A percentile compares a stretch with the other conserved stretches of the same genome.
These are phyloP conservation scores for Benincasa hispida DNA, from an alignment of 306 rosid species.

Conservation along the genomic window DNA sequence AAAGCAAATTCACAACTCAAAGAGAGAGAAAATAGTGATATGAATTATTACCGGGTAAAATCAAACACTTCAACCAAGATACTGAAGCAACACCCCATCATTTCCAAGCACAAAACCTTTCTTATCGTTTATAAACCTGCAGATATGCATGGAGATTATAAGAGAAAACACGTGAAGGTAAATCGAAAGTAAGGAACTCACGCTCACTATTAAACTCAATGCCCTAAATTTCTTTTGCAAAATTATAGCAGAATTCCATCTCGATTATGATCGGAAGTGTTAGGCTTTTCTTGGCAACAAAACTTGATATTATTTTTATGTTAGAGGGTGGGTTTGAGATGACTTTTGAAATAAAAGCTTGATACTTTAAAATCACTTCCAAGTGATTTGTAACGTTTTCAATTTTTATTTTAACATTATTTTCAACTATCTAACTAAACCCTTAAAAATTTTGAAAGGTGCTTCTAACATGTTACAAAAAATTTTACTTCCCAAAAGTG, in stretches of 20 bases:
- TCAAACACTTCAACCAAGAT: constrained; percentile 55
- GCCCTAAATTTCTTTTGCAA: neutral
- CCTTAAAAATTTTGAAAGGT: neutral
- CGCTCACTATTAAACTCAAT: neutral
- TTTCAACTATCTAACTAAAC: neutral
- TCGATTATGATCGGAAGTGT: neutral
- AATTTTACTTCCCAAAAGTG: neutral
- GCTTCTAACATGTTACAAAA: neutral
- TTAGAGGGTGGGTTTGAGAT: neutral
- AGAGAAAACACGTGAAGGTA: neutral
- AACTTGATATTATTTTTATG: neutral
- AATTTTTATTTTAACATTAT: neutral
- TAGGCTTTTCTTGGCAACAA: constrained; percentile 1
- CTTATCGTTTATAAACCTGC: constrained; percentile 74
- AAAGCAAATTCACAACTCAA: neutral
- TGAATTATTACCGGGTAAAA: constrained; percentile 29
- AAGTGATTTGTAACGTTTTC: neutral
- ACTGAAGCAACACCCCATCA: constrained; percentile 90
- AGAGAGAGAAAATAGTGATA: neutral
- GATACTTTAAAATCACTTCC: neutral
- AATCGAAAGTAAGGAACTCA: neutral
- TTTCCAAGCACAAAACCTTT: constrained; percentile 92
- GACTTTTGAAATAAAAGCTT: neutral
- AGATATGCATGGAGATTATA: neutral
- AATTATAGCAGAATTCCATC: neutral